phyloP scores from a whole-genome alignment of 2,329 filamentous ascomycete species.

The Achaetomium macrosporum region DNA sequence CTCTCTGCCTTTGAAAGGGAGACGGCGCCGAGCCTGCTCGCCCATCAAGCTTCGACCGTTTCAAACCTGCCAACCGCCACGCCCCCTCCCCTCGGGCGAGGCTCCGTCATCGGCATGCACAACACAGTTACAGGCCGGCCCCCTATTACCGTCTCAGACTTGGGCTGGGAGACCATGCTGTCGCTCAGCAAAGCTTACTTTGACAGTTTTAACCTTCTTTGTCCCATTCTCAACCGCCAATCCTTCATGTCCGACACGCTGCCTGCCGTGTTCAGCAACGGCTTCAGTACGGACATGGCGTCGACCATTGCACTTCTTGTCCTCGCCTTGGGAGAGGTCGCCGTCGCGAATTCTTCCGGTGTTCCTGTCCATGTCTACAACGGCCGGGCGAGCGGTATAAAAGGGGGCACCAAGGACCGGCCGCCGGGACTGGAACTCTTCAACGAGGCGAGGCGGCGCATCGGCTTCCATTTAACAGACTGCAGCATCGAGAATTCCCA shows the following conservation, averaged over 20 bases:
- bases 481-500: constrained; percentile 55
- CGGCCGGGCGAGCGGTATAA: constrained; percentile 45
- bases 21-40: constrained; percentile 32
- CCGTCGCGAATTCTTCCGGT: constrained; percentile 45
- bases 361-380: constrained; percentile 39
- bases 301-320: constrained; percentile 52
- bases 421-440: constrained; percentile 55
- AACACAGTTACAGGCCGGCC: not conserved
- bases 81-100: not conserved
- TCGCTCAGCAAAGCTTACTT: constrained; percentile 51
- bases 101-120: constrained; percentile 1
- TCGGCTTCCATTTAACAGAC: constrained; percentile 51
- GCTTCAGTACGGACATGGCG: constrained; percentile 44
- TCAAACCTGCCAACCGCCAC: constrained; percentile 19
- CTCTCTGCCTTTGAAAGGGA: constrained; percentile 31
- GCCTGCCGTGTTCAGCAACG: constrained; percentile 39
- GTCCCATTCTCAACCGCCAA: constrained; percentile 54
- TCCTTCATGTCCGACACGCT: constrained; percentile 46
- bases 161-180: constrained; percentile 46
- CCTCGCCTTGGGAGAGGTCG: constrained; percentile 53
- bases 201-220: constrained; percentile 52
- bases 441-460: constrained; percentile 55
- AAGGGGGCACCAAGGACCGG: constrained; percentile 42
- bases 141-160: constrained; percentile 15
- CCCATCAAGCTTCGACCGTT: constrained; percentile 24